Base-by-base conservation (phyloP, 2,329 filamentous ascomycete genomes). In the Ophiostoma ips region DNA sequence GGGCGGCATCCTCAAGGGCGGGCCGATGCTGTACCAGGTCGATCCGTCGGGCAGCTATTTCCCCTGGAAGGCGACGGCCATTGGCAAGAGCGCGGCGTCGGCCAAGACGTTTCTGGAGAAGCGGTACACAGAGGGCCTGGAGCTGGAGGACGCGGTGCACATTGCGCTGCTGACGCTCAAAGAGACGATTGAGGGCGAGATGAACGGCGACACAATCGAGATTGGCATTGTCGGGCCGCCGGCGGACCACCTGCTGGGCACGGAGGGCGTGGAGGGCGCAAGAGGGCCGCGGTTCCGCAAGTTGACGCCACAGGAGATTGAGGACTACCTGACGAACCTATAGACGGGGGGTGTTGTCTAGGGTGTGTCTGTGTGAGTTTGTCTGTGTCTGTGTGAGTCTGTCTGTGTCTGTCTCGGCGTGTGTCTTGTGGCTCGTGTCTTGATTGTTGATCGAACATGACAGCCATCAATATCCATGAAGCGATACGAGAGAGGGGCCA, bases 61-160 rank as follows among this genome's bases (percentile, higher is more conserved):
- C 67, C 92, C 92, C 4, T 98, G 92, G 92, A 98, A 98, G 75
- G 92, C 92, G 38, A 98, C 92, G 46, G 92, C 92, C 48, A 98
- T 98, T 63, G 92, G 92, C 63, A 98, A 98, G 79, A 94, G 89
- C 64, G 92, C 92, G 49, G 95, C 92, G 37, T 94, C 88, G 62
- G 92, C 92, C 50, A 98, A 98, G 80, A 98, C 92, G 0, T 98
- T 98, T 72, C 70, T 98, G 65, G 92, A 98, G 77, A 98, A 98
- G 82, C 77, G 92, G 69, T 98, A 96, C 71, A 95, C 89, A 5
- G 92, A 98, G 65, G 89, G 89, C 37, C 71, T 98, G 63, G 92
- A 98, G 75, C 73, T 98, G 56, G 92, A 98, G 70, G 92, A 98
- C 68, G 92, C 92, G 10, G 92, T 98, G 59, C 92, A 98, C 69